A percentile compares a stretch with the other conserved stretches of the same genome.
Evolutionary conservation across 2,329 filamentous ascomycete genomes (phyloP).

Genomic region (Talaromyces albobiverticillius): DNA sequence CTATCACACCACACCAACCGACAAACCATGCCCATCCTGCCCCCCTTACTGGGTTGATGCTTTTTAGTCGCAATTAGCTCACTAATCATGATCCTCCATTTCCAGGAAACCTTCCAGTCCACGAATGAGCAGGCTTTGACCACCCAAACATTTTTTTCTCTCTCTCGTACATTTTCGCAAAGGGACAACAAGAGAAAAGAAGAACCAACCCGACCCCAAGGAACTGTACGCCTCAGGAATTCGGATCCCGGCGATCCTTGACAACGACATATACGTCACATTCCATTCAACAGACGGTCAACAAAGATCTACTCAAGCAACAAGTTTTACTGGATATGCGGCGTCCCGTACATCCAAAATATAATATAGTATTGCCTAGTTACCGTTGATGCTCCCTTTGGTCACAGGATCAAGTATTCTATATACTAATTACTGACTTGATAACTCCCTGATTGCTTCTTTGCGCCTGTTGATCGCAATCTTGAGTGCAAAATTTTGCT

Average conservation of each 20-base stretch:
- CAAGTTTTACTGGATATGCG: neutral
- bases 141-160: conserved; percentile 6
- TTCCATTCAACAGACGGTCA: conserved; percentile 10
- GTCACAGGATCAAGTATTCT: conserved; percentile 1
- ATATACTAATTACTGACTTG: neutral
- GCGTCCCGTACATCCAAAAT: neutral
- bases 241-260: conserved; percentile 4
- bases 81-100: conserved; percentile 11
- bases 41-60: conserved; percentile 9
- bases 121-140: conserved; percentile 10
- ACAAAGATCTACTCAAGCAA: conserved; percentile 6
- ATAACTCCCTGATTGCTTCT: neutral
- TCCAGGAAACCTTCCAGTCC: conserved; percentile 6
- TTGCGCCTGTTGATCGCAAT: neutral
- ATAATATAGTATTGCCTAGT: neutral
- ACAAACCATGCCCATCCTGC: conserved; percentile 1
- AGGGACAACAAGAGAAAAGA: neutral
- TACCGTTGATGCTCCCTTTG: neutral
- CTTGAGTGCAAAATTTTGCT: neutral
- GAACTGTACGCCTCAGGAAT: neutral
- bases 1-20: conserved; percentile 4
- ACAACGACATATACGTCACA: conserved; percentile 6
- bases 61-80: conserved; percentile 7
- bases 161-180: conserved; percentile 4
- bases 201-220: neutral